Evolutionary conservation across 495 filamentous ascomycete species (phyloP), one percentile per base, ranked within the genome.

Genomic region (Talaromyces adpressus): DNA sequence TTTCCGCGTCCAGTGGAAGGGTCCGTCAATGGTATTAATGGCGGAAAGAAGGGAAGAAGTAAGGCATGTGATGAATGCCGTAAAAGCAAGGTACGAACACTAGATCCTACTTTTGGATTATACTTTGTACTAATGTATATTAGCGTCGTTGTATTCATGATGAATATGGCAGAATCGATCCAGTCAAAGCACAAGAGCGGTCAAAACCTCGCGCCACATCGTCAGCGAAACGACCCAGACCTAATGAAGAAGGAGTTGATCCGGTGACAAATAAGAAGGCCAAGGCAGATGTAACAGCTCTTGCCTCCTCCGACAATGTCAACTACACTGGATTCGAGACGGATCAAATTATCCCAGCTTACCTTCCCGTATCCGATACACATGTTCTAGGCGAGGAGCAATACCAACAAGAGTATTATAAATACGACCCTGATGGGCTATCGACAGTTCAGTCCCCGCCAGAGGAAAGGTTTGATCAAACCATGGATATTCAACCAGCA

Each of bases 111-210:
- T n/a, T 54, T 39, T 51, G 4, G 25, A 63, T 14, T 61, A 59
- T 22, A 32, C 29, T 32, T 36, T 39, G 2, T 47, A 36, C 67
- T 77, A 59, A 75, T 39, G 11, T 29, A 12, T 56, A 52, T 41
- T 60, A 89, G 86, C 85, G 86, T 59, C 84, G 86, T 65, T 89
- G 86, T 66, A 86, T 89, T 25, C 86, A 89, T 64, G 85, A 89
- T 64, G 84, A 85, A 62, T 79, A 82, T 65, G 86, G 86, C 39
- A 78, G 84, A 59, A 80, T 88, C 32, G 86, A 89, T 67, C 85
- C 85, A 1, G 70, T 83, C 63, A 88, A 88, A 62, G 81, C 84
- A 6, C 78, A 81, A 57, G 86, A 88, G 68, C 72, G 78, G 23
- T 81, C 85, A 4, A 81, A 85, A 58, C 85, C 85, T 58, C 79